Base-by-base conservation (phyloP, 768 basidiomycete genomes). In the Suillus subalutaceus region DNA sequence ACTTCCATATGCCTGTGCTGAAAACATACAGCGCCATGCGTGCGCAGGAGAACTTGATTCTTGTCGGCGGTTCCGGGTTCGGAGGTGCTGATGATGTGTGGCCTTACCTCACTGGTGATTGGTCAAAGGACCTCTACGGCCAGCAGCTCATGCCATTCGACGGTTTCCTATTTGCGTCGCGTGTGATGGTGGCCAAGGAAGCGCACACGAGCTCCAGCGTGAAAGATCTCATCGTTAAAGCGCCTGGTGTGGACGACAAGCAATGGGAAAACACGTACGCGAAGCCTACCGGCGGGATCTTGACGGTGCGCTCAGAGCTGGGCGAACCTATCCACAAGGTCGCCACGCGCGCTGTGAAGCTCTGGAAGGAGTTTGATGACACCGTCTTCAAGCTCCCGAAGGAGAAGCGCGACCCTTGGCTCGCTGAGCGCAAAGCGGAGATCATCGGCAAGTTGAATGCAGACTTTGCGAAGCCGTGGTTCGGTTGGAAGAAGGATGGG, bases 281-380 rank as follows among this genome's bases (percentile, higher is more conserved):
- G 69, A 95, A 93, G 79, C 92, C 96, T 67, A 97, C 96, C 7
- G 97, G 97, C 65, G 97, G 97, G 43, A 91, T 99, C 70, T 85
- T 99, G 67, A 99, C 97, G 7, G 97, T 99, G 67, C 92, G 91
- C 70, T 99, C 97, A 5, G 97, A 99, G 83, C 87, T 99, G 59
- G 96, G 96, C 48, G 97, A 99, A 78, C 97, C 97, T 13, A 99
- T 99, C 72, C 97, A 99, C 83, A 99, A 99, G 84, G 93, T 99
- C 74, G 96, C 97, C 41, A 99, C 90, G 50, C 92, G 97, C 58
- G 97, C 87, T 43, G 94, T 99, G 78, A 98, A 93, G 83, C 84
- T 99, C 50, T 99, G 97, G 97, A 95, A 96, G 79, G 96, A 99
- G 82, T 98, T 98, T 75, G 97, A 99, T 73, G 90, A 97, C 72